Base-by-base conservation (phyloP, 192 early-diverging fungal species). In the Haplosporangium gracile region DNA sequence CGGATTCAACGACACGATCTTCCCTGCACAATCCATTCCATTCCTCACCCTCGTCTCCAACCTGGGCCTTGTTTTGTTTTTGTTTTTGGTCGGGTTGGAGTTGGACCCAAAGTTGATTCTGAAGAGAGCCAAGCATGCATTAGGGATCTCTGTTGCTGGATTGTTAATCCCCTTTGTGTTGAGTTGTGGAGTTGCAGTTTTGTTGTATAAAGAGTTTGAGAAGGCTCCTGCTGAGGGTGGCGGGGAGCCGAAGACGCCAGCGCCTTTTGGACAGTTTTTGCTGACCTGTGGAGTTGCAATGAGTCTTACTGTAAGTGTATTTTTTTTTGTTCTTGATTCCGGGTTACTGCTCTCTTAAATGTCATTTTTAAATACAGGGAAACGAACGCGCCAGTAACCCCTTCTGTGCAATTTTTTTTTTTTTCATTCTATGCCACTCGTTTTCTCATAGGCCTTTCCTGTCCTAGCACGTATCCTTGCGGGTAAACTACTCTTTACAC, bases 381-480 rank as follows among this genome's bases (percentile, higher is more conserved):
- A 32, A 16, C 32, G 29, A 29, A 32, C 60, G 29, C 60, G 60
- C 60, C 32, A 32, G 10, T 29, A 65, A 65, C 60, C 57, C 5
- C 57, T 4, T 55, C 53, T n/a, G 5, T n/a, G 0, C 22, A n/a
- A 55, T 26, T 29, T n/a, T 29, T 3, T 29, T 32, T 36, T 36
- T 2, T 36, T 36, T 36, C 36, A 2, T 36, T 63, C 60, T 63
- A 26, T 63, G 6, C 2, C 11, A 32, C 11, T 13, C 13, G 49
- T 34, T 65, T 10, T 65, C n/a, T 43, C 24, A 8, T 81, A 91
- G 89, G 96, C 97, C 2, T 98, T 97, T 75, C 97, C 97, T 8
- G 97, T 98, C 0, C 90, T 98, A 16, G 97, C 95, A 0, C 96
- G 97, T 74, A 97, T 98, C 68, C 89, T 98, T 71, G 94, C 95